These are phyloP conservation scores for Zoysia japonica DNA, from an alignment of 176 grass and related monocot species.

Conservation along the genomic window DNA sequence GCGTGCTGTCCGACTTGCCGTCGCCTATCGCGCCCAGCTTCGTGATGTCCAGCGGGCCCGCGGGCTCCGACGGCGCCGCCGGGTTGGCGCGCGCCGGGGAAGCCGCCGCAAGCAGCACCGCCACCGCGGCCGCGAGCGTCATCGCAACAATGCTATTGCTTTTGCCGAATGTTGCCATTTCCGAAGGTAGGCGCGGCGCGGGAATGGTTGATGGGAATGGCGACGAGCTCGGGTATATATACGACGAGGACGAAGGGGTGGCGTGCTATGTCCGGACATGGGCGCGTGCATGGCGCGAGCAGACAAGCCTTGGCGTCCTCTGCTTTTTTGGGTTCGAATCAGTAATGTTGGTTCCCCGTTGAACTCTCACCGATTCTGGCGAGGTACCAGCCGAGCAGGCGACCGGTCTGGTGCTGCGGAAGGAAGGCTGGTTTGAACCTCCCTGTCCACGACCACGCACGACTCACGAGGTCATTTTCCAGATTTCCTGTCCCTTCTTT, in stretches of 20 bases:
- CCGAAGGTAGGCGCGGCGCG: not conserved
- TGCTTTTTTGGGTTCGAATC: not conserved
- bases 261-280: not conserved
- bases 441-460: not conserved
- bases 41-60: slow-evolving; percentile 39
- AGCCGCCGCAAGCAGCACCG: not conserved
- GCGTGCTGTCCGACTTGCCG: slow-evolving; percentile 53
- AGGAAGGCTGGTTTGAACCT: not conserved
- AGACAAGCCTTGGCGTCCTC: not conserved
- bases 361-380: not conserved
- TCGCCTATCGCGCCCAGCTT: slow-evolving; percentile 58
- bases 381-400: not conserved
- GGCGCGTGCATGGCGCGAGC: slow-evolving; percentile 27
- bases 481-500: not conserved
- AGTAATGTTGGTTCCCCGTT: not conserved
- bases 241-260: not conserved
- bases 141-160: not conserved
- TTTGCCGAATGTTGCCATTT: not conserved
- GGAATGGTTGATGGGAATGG: not conserved
- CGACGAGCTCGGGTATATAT: not conserved
- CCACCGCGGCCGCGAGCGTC: not conserved
- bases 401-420: not conserved
- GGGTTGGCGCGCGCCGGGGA: not conserved
- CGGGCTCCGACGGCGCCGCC: not conserved
- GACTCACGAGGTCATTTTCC: no score